Base-by-base conservation (phyloP, 768 basidiomycete species). In the Grammothele lineata region DNA sequence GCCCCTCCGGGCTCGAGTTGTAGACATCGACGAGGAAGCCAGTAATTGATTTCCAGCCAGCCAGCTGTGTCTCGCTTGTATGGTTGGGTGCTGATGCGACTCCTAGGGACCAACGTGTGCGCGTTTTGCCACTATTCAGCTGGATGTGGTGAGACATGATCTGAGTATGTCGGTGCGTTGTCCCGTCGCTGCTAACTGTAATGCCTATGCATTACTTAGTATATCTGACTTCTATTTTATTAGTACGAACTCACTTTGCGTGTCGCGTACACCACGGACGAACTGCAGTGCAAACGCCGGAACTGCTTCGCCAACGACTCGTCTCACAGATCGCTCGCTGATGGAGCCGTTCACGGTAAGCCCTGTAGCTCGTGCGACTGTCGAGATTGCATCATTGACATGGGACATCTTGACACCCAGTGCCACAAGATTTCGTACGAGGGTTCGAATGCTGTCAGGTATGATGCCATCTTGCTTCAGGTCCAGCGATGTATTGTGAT, bases 61-160 rank as follows among this genome's bases (percentile, higher is more conserved):
- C 36, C 15, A 63, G 52, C 47, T 64, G 62, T 10, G 54, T 54
- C 40, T 62, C 48, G 11, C 57, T 65, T 3, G 59, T 62, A 40
- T 65, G 66, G 36, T 63, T 53, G 2, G 58, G 8, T 1, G 56
- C 55, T 5, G 58, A 51, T 1, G 35, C 30, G n/a, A 63, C 45
- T 11, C 50, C 53, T 4, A 55, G 41, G 24, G 57, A 57, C 10
- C 53, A 53, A 18, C 25, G 27, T 14, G 27, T 27, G 27, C 33
- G 39, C 33, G 23, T 21, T 2, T 5, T 22, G 17, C 14, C 17
- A 30, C 4, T 27, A 35, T 25, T 42, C 9, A 40, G 14, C 3
- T 11, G 10, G 18, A 27, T 10, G 24, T 48, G 40, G 4, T 27
- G 33, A 4, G 46, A n/a, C 14, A 43, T 40, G 19, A 42, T 32